Evolutionary conservation across 805 yeast species (phyloP), one percentile per base, ranked within the genome.

Genomic region (Yarrowia deformans): DNA sequence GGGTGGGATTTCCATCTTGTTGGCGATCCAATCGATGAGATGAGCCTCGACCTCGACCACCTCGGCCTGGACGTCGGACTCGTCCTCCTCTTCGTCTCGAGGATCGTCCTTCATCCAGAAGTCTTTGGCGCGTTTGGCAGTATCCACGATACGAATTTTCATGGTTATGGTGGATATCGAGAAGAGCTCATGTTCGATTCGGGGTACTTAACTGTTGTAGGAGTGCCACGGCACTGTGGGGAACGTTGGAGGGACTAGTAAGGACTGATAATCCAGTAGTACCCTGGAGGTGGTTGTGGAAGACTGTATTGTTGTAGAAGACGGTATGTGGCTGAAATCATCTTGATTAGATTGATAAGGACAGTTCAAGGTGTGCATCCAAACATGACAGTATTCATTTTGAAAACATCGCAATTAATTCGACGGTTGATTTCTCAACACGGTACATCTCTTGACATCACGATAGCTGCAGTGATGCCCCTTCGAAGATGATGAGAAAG

Each of bases 1-100:
- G 3, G 63, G 63, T 2, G 63, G 63, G 13, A 56, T 37, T 1
- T 23, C 63, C 9, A 56, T 48, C n/a, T 40, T 39, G 19, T 16
- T 2, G 5, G 48, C 63, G 12, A 42, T 40, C 63, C 63, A 56
- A 6, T 56, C 63, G 2, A 56, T 18, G 3, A 54, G 34, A 1
- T 37, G 12, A 3, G 10, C 43, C n/a, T 54, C 58, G 12, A 54
- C 45, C 14, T 54, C 58, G 2, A 50, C 40, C 3, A 50, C 42
- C 29, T 50, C 56, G 29, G 29, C 42, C 16, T 50, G 56, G 12
- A 18, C 42, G 5, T 35, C 56, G 10, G 42, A 50, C 13, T 29
- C 35, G 37, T 49, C 54, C 7, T 29, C 54, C 6, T 23, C 29
- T 23, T 49, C 18, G 37, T 29, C 54, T 3, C 32, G 49, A 19